Evolutionary conservation across 2,329 filamentous ascomycete species (phyloP).

Genomic region (Allantophomopsis lycopodina): DNA sequence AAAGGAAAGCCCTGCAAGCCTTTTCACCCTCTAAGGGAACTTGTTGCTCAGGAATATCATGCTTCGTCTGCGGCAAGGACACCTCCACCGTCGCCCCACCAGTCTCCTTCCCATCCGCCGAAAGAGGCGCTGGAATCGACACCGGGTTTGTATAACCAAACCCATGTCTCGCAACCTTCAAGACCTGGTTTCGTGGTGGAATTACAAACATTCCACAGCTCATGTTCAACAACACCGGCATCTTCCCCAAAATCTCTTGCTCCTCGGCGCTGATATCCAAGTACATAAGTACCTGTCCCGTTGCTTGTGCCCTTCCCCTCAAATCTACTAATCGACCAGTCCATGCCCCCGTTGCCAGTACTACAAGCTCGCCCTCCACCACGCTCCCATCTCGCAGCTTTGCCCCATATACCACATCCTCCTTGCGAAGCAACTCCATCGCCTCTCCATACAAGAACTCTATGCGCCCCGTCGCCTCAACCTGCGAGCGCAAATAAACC

Average conservation of each 20-base stretch:
- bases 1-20: constrained; percentile 9
- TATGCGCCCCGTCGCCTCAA: constrained; percentile 23
- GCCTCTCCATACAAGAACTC: constrained; percentile 33
- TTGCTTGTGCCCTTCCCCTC: constrained; percentile 61
- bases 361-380: constrained; percentile 54
- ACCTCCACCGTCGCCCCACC: constrained; percentile 5
- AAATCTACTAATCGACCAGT: constrained; percentile 66
- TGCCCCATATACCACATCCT: constrained; percentile 37
- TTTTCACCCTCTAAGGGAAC: constrained; percentile 10
- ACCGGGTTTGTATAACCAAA: constrained; percentile 38
- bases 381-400: constrained; percentile 32
- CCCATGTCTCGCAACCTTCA: constrained; percentile 48
- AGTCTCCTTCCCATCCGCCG: background rate
- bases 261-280: constrained; percentile 61
- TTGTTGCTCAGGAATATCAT: constrained; percentile 7
- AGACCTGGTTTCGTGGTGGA: constrained; percentile 39
- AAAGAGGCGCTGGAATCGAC: constrained; percentile 8
- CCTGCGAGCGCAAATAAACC: constrained; percentile 35
- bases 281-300: constrained; percentile 72
- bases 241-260: constrained; percentile 45
- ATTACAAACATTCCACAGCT: constrained; percentile 62
- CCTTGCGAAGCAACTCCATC: constrained; percentile 20
- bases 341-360: constrained; percentile 84
- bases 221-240: constrained; percentile 64
- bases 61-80: constrained; percentile 8